Conservation (phyloP, 805 yeast species). For the Suhomyces vadensis region DNA sequence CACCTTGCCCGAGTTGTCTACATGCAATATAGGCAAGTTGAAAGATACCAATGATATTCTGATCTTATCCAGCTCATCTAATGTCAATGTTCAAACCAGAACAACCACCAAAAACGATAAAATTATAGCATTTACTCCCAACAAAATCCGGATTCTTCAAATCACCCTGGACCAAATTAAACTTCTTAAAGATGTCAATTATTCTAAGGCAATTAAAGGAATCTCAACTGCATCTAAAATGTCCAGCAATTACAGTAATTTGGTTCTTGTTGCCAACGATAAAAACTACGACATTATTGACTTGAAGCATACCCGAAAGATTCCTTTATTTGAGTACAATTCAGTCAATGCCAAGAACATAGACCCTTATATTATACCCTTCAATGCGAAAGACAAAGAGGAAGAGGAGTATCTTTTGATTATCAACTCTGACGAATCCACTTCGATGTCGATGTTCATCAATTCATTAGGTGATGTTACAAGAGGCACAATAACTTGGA, state of each 20-base stretch:
- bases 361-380: constrained; percentile 27
- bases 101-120: constrained; percentile 20
- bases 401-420: constrained; percentile 36
- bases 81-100: neutral
- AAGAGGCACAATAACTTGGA: constrained; percentile 43
- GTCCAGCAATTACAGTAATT: constrained; percentile 29
- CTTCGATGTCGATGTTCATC: constrained; percentile 44
- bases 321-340: constrained; percentile 37
- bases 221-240: constrained; percentile 28
- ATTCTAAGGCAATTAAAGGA: constrained; percentile 28
- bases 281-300: constrained; percentile 39
- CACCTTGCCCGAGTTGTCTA: constrained; percentile 41
- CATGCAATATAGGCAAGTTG: constrained; percentile 37
- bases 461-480: constrained; percentile 41
- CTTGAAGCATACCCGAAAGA: constrained; percentile 30
- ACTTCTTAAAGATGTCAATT: constrained; percentile 35
- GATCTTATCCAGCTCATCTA: constrained; percentile 4
- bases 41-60: constrained; percentile 36
- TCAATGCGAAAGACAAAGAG: constrained; percentile 9
- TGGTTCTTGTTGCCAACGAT: constrained; percentile 35
- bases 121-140: constrained; percentile 31
- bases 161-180: constrained; percentile 27
- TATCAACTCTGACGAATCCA: constrained; percentile 31
- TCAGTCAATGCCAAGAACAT: constrained; percentile 8
- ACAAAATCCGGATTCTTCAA: constrained; percentile 34